Evolutionary conservation across 2,329 filamentous ascomycete genomes (phyloP).

Genomic region (Fusarium devonianum): DNA sequence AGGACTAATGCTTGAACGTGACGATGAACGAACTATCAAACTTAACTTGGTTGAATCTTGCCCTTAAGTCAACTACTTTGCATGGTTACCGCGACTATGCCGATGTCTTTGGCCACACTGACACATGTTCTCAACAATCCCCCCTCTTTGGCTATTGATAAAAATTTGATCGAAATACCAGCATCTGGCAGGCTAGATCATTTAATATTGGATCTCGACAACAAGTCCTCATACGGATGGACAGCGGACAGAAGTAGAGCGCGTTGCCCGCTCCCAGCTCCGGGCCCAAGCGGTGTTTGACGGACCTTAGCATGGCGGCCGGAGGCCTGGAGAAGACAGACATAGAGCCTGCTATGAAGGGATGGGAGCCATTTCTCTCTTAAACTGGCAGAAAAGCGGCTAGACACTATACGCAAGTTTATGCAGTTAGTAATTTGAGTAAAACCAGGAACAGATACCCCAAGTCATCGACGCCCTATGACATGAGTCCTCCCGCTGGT

Average conservation of each 20-base stretch:
- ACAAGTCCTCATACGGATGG: conserved; percentile 1
- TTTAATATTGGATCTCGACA: conserved; percentile 5
- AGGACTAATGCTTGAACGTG: conserved; percentile 35
- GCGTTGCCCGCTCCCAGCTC: not conserved
- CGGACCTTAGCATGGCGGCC: conserved; percentile 8
- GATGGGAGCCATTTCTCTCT: conserved; percentile 11
- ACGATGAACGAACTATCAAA: conserved; percentile 25
- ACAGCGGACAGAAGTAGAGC: conserved; percentile 2
- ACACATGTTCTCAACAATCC: conserved; percentile 4
- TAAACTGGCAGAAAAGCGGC: conserved; percentile 20
- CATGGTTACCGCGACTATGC: not conserved
- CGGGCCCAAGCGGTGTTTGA: conserved; percentile 8
- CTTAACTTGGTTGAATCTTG: conserved; percentile 19
- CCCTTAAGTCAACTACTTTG: conserved; percentile 2
- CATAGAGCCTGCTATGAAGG: conserved; percentile 18
- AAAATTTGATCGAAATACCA: conserved; percentile 3
- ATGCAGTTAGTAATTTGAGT: conserved; percentile 27
- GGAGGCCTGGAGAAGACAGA: conserved; percentile 12
- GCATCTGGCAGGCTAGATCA: not conserved
- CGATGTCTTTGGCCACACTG: not conserved
- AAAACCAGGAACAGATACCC: conserved; percentile 38
- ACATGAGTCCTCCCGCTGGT: conserved; percentile 7
- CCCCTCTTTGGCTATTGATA: not conserved
- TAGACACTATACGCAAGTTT: conserved; percentile 36
- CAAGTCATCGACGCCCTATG: conserved; percentile 21